These are phyloP conservation scores for Auricularia cornea DNA, from an alignment of 768 basidiomycete species.

Conservation along the genomic window DNA sequence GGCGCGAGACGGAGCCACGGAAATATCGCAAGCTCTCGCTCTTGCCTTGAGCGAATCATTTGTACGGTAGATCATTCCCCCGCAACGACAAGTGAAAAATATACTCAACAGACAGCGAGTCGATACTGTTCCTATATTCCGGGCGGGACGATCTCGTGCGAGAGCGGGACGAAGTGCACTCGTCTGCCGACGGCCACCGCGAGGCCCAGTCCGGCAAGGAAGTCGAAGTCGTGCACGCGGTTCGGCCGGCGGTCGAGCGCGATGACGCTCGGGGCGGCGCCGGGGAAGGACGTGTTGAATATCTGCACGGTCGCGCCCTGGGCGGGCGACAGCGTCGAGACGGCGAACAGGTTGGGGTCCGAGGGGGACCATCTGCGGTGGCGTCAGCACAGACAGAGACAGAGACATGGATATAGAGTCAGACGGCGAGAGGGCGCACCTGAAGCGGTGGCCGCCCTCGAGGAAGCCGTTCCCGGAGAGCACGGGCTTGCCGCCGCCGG, in stretches of 20 bases:
- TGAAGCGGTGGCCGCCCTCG: slow-evolving; percentile 60
- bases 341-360: slow-evolving; percentile 68
- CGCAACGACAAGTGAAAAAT: too few species aligned
- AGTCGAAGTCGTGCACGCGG: slow-evolving; percentile 68
- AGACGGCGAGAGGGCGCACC: slow-evolving; percentile 32
- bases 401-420: background rate
- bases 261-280: slow-evolving; percentile 56
- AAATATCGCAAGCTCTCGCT: too few species aligned
- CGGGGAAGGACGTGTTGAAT: slow-evolving; percentile 55
- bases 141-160: background rate
- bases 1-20: too few species aligned
- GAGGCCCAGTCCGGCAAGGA: slow-evolving; percentile 49
- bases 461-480: slow-evolving; percentile 54
- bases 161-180: slow-evolving; percentile 32
- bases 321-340: slow-evolving; percentile 50
- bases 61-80: too few species aligned
- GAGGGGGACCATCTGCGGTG: slow-evolving; percentile 64
- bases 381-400: background rate
- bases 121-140: too few species aligned
- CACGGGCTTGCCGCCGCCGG: slow-evolving; percentile 66
- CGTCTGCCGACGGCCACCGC: slow-evolving; percentile 58
- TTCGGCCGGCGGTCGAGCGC: slow-evolving; percentile 53
- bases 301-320: slow-evolving; percentile 64
- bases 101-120: too few species aligned
- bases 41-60: too few species aligned